Base-by-base conservation (phyloP, 441 rosid genomes). In the Syzygium malaccense region DNA sequence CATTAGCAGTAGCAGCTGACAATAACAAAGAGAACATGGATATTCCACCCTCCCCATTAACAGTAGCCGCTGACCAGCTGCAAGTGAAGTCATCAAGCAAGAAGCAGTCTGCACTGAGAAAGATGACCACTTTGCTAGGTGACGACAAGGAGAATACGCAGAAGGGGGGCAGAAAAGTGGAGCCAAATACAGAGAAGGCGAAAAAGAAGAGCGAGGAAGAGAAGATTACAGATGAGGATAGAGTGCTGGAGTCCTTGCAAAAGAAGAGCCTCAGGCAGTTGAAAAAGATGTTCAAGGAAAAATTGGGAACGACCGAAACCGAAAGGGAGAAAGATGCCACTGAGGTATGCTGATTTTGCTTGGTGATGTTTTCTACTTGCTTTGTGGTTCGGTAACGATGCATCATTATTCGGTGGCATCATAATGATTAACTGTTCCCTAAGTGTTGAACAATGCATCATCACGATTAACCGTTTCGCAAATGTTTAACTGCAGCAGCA, bases 221-320 rank as follows among this genome's bases (percentile, higher is more conserved):
- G 86, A 87, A 62, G 19, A 33, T 8, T n/a, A 30, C 30, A 56
- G 92, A 87, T 20, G 88, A 89, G 84, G 87, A 88, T 49, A 54
- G 64, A 62, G 30, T 37, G 53, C 45, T 13, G 78, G 62, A 58
- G 26, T 51, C 66, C 28, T 86, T 89, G 41, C 54, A 87, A 5
- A 89, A 84, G 3, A 53, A 84, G 88, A 95, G 97, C 88, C 84
- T 93, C 37, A 93, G 96, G 89, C 28, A 87, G 90, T 86, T 95
- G 79, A 91, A n/a, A 20, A 93, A 92, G 93, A 90, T 86, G 91
- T 32, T 92, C 64, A 90, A 90, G 87, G 89, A 93, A 68, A 62
- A 91, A 57, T 89, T 94, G 14, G 17, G 75, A 68, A 71, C 92
- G 25, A 32, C 62, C 5, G 85, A 88, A 79, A 86, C 89, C 11